phyloP scores from a whole-genome alignment of 352 stramenopile genomes.

The Phytophthora cryptogea region DNA sequence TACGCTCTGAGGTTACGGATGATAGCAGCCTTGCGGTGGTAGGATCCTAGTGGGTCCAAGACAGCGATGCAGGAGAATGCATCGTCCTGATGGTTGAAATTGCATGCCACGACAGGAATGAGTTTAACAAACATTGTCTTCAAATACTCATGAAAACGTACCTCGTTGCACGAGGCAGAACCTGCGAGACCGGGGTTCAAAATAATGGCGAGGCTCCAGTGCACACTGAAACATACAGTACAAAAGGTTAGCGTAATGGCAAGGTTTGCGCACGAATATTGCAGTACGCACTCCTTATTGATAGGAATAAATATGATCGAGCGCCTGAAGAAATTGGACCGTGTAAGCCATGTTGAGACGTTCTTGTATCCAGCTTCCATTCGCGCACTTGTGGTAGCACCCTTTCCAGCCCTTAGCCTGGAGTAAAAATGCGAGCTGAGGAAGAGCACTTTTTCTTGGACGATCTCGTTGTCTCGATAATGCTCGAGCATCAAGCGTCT shows the following conservation, averaged over 20 bases:
- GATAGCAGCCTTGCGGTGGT: slow-evolving; percentile 67
- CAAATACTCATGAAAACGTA: slow-evolving; percentile 7
- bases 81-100: slow-evolving; percentile 31
- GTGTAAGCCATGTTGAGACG: slow-evolving; percentile 73
- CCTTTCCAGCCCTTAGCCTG: slow-evolving; percentile 53
- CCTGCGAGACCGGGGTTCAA: slow-evolving; percentile 63
- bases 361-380: slow-evolving; percentile 76
- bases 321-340: slow-evolving; percentile 70
- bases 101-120: neutral
- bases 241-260: slow-evolving; percentile 10
- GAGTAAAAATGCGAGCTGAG: slow-evolving; percentile 85
- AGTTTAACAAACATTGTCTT: neutral
- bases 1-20: slow-evolving; percentile 62
- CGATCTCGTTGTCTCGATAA: slow-evolving; percentile 37
- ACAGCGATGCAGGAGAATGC: slow-evolving; percentile 62
- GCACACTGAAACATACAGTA: slow-evolving; percentile 47
- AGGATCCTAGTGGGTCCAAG: slow-evolving; percentile 72
- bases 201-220: slow-evolving; percentile 86
- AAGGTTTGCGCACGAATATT: neutral
- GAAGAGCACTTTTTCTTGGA: slow-evolving; percentile 79
- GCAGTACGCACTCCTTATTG: slow-evolving; percentile 71
- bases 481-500: slow-evolving; percentile 66
- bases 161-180: slow-evolving; percentile 34
- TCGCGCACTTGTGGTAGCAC: slow-evolving; percentile 29
- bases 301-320: slow-evolving; percentile 87